A percentile compares a stretch with the other conserved stretches of the same genome.
These are phyloP conservation scores for Strigomonas galati DNA, from an alignment of 208 protist species.

Conservation along the genomic window DNA sequence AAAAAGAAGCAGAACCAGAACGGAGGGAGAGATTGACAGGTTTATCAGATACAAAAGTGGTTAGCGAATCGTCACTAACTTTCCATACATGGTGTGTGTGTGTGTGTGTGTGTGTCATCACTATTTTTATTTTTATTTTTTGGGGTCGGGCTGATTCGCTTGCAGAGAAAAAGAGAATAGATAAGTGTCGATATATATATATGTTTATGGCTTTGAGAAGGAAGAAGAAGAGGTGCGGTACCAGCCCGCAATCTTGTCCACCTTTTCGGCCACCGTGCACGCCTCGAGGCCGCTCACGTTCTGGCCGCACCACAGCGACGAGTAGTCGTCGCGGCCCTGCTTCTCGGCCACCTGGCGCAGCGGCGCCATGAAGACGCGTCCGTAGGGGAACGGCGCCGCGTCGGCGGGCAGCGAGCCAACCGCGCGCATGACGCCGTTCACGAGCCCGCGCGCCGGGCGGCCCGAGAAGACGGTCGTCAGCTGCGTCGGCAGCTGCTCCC, in stretches of 20 bases:
- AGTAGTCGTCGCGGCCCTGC: conserved; percentile 19
- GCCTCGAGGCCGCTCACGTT: conserved; percentile 17
- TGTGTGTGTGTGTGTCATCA: neutral
- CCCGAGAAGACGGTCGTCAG: conserved; percentile 21
- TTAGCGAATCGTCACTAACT: too few relatives aligned
- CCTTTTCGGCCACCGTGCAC: conserved; percentile 19
- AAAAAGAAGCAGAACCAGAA: too few relatives aligned
- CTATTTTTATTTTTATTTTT: neutral
- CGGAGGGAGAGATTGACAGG: neutral
- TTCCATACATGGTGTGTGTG: neutral
- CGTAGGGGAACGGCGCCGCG: conserved; percentile 19
- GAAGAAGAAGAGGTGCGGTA: neutral
- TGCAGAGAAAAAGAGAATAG: neutral
- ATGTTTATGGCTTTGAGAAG: neutral
- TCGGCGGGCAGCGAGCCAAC: conserved; percentile 19
- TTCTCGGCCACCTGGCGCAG: conserved; percentile 16
- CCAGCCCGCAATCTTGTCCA: conserved; percentile 33
- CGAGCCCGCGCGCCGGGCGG: conserved; percentile 16
- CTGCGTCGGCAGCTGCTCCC: neutral
- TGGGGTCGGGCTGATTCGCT: neutral
- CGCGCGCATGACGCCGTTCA: conserved; percentile 22
- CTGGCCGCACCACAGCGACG: conserved; percentile 20
- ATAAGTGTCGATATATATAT: neutral
- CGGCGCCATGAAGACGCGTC: conserved; percentile 15
- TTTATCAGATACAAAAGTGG: neutral